phyloP scores from a whole-genome alignment of 2,329 filamentous ascomycete genomes.

The Fusarium avenaceum region DNA sequence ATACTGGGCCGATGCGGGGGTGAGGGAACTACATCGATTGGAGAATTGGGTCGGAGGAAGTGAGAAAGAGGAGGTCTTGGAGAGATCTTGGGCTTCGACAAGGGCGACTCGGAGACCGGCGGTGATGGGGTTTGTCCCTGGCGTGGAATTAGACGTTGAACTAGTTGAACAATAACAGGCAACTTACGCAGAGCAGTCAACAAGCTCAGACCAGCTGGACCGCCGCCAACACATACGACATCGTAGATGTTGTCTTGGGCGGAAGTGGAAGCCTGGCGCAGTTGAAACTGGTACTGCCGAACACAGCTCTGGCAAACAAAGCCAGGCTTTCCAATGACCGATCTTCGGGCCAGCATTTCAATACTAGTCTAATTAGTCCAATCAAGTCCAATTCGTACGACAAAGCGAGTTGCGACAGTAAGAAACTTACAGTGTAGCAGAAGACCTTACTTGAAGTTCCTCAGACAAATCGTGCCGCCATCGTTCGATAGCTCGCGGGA shows the following conservation, averaged over 20 bases:
- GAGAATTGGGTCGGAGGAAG: slow-evolving; percentile 80
- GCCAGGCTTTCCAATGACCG: slow-evolving; percentile 47
- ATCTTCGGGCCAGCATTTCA: slow-evolving; percentile 49
- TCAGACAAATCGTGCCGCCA: slow-evolving; percentile 31
- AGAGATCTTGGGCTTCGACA: slow-evolving; percentile 89
- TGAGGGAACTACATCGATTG: slow-evolving; percentile 95
- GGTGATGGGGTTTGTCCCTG: slow-evolving; percentile 82
- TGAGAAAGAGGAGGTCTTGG: slow-evolving; percentile 75
- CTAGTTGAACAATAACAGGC: background rate
- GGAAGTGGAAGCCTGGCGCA: slow-evolving; percentile 59
- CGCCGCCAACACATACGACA: slow-evolving; percentile 91
- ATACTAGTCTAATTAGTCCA: slow-evolving; percentile 11
- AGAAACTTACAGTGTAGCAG: slow-evolving; percentile 17
- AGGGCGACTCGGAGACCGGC: slow-evolving; percentile 85
- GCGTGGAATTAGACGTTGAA: slow-evolving; percentile 1
- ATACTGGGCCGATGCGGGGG: slow-evolving; percentile 87
- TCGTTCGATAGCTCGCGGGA: slow-evolving; percentile 44
- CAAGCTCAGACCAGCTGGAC: slow-evolving; percentile 88
- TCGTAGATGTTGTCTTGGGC: slow-evolving; percentile 82
- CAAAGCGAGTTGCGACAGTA: slow-evolving; percentile 17
- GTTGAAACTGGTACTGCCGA: slow-evolving; percentile 54
- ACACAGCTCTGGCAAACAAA: slow-evolving; percentile 65
- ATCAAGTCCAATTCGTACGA: slow-evolving; percentile 7
- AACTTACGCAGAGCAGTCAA: slow-evolving; percentile 78
- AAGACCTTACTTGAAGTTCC: slow-evolving; percentile 31